These are phyloP conservation scores for Penicillium mononematosum DNA, from an alignment of 495 filamentous ascomycete species.

Conservation along the genomic window DNA sequence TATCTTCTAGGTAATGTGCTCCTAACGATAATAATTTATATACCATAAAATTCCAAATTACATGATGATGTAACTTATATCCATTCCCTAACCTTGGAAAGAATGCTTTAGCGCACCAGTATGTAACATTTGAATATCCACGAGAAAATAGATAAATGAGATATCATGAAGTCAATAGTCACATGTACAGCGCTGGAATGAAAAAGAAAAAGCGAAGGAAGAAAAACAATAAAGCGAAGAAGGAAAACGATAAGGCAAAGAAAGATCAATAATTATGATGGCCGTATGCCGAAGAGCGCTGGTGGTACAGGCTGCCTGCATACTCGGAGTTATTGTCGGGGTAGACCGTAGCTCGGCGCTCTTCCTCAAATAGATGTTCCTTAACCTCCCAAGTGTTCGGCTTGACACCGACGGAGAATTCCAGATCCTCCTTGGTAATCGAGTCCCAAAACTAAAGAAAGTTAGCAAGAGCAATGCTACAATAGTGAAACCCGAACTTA, in stretches of 20 bases:
- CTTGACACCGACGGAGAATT: slow-evolving; percentile 94
- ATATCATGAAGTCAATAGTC: slow-evolving; percentile 21
- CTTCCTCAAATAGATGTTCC: slow-evolving; percentile 85
- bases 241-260: not conserved
- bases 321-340: slow-evolving; percentile 64
- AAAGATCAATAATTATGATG: slow-evolving; percentile 33
- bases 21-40: not conserved
- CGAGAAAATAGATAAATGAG: slow-evolving; percentile 9
- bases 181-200: slow-evolving; percentile 21
- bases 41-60: not conserved
- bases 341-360: slow-evolving; percentile 75
- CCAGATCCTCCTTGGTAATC: slow-evolving; percentile 96
- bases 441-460: slow-evolving; percentile 91
- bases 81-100: not conserved
- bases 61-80: slow-evolving; percentile 6
- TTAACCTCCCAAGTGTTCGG: slow-evolving; percentile 99
- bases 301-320: slow-evolving; percentile 58
- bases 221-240: not conserved
- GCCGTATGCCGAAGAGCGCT: slow-evolving; percentile 42
- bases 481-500: slow-evolving; percentile 36
- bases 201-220: not conserved
- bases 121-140: slow-evolving; percentile 4
- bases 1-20: not conserved
- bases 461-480: slow-evolving; percentile 13
- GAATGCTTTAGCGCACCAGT: not conserved